phyloP scores from a whole-genome alignment of 495 filamentous ascomycete genomes.

The Cercophora samala region DNA sequence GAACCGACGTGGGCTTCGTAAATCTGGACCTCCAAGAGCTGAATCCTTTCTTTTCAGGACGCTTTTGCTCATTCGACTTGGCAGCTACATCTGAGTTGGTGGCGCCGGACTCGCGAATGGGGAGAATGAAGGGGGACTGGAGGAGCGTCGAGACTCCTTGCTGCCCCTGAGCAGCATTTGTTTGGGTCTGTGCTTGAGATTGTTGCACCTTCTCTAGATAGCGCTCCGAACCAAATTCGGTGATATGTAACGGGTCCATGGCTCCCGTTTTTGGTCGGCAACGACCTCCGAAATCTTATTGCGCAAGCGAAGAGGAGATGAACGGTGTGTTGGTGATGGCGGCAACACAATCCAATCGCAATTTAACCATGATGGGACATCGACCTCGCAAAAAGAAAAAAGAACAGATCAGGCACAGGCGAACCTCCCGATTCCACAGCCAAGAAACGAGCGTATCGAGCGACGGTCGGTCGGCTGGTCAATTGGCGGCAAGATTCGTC shows the following conservation, averaged over 20 bases:
- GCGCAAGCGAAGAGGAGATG: constrained; percentile 33
- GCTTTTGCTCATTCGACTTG: constrained; percentile 36
- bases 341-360: constrained; percentile 35
- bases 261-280: constrained; percentile 20
- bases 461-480: neutral
- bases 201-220: constrained; percentile 52
- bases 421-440: neutral
- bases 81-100: constrained; percentile 24
- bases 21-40: constrained; percentile 24
- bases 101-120: constrained; percentile 36
- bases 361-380: constrained; percentile 51
- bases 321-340: constrained; percentile 27
- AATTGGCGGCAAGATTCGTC: neutral
- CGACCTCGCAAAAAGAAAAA: constrained; percentile 6
- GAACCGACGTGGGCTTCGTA: constrained; percentile 21
- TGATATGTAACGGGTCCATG: constrained; percentile 55
- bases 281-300: constrained; percentile 32
- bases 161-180: constrained; percentile 28
- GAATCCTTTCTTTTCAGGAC: constrained; percentile 34
- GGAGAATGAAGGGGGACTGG: constrained; percentile 41
- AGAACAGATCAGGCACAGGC: neutral
- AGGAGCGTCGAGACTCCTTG: constrained; percentile 10
- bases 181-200: constrained; percentile 19
- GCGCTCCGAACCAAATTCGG: constrained; percentile 56
- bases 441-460: neutral